Evolutionary conservation across 345 rosid genomes (phyloP).

Genomic region (Microthlaspi erraticum): DNA sequence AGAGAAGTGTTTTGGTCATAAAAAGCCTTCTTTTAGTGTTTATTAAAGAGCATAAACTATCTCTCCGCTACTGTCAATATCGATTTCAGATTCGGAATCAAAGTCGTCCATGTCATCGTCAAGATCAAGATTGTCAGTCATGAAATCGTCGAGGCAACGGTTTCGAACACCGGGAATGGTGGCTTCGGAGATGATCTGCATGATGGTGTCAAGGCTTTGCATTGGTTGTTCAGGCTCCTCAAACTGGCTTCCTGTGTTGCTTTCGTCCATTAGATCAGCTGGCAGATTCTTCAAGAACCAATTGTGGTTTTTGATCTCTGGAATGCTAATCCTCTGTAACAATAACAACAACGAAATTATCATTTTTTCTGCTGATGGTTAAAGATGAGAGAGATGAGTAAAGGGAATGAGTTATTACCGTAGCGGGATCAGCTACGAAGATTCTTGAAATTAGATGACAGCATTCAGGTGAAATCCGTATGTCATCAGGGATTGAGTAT

Average conservation of each 20-base stretch:
- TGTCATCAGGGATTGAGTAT: slow-evolving; percentile 79
- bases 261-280: slow-evolving; percentile 71
- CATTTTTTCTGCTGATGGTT: background rate
- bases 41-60: slow-evolving; percentile 74
- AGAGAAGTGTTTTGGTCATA: background rate
- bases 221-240: slow-evolving; percentile 89
- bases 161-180: slow-evolving; percentile 76
- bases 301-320: slow-evolving; percentile 70
- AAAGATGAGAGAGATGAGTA: background rate
- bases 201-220: slow-evolving; percentile 82
- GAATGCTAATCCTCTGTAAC: slow-evolving; percentile 85
- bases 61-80: slow-evolving; percentile 92
- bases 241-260: slow-evolving; percentile 54
- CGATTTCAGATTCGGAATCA: slow-evolving; percentile 86
- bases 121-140: slow-evolving; percentile 67
- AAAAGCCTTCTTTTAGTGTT: background rate
- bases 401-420: slow-evolving; percentile 48
- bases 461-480: slow-evolving; percentile 80
- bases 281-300: slow-evolving; percentile 98
- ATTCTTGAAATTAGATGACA: slow-evolving; percentile 82
- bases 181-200: slow-evolving; percentile 96
- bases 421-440: slow-evolving; percentile 79
- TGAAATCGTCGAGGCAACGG: slow-evolving; percentile 54
- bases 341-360: slow-evolving; percentile 15
- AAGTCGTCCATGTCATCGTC: slow-evolving; percentile 85